A percentile compares a stretch with the other conserved stretches of the same genome.
Conservation (phyloP, 2,329 filamentous ascomycete species). For the Apiospora pterosperma region DNA sequence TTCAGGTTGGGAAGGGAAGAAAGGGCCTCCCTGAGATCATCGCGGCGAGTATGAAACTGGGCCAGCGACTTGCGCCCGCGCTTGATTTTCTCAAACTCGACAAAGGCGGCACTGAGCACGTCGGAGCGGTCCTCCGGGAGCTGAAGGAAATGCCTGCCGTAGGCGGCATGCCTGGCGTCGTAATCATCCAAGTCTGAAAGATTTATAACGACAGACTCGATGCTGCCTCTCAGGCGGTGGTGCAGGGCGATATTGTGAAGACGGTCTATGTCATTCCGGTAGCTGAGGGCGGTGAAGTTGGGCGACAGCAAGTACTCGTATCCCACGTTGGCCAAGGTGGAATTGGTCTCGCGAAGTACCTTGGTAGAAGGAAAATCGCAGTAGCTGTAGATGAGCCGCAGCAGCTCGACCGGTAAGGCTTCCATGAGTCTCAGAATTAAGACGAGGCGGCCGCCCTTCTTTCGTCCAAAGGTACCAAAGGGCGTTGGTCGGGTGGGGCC, state of each 20-base stretch:
- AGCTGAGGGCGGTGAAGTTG: constrained; percentile 39
- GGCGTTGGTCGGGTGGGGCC: neutral
- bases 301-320: constrained; percentile 39
- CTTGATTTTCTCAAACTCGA: constrained; percentile 33
- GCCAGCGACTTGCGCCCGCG: constrained; percentile 28
- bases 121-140: constrained; percentile 33
- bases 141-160: constrained; percentile 33
- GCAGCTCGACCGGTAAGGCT: constrained; percentile 35
- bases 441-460: neutral
- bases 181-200: constrained; percentile 40
- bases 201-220: constrained; percentile 43
- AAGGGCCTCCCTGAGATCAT: constrained; percentile 35
- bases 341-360: constrained; percentile 37
- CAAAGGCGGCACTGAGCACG: constrained; percentile 32
- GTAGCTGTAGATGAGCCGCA: constrained; percentile 39
- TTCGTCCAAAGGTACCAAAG: neutral
- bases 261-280: constrained; percentile 42
- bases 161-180: constrained; percentile 31
- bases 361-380: constrained; percentile 36
- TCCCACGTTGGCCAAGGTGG: constrained; percentile 36
- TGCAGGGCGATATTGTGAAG: constrained; percentile 41
- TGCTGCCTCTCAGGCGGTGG: constrained; percentile 36
- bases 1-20: constrained; percentile 36
- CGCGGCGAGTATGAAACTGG: constrained; percentile 32
- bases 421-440: constrained; percentile 21